Base-by-base conservation (phyloP, 805 yeast species). In the Zygosaccharomyces bailii region DNA sequence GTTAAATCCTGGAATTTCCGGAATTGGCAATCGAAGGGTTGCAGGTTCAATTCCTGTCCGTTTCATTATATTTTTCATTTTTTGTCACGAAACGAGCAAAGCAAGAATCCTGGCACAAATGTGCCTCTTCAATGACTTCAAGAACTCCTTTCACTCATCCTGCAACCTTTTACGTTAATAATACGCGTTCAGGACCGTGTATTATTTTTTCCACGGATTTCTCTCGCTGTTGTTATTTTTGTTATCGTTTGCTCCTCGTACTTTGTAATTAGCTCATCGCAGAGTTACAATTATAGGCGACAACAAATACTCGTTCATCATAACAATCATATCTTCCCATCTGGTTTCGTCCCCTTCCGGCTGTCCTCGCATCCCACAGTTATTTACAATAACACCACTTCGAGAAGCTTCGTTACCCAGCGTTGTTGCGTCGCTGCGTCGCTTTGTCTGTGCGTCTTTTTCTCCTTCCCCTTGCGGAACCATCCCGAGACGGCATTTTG, bases 1-100 rank as follows among this genome's bases (percentile, higher is more conserved):
- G 69, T 60, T 59, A 52, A 47, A 55, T 48, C 47, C 55, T 57
- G 61, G 61, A 29, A 43, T 40, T 42, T 45, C 46, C 46, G 27
- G 55, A 50, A 49, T 54, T 61, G 61, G 67, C 66, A 70, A 76
- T 76, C 83, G 75, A 75, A 76, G 74, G 83, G 82, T 76, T 77
- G 82, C 82, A 77, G 82, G 83, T 78, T 78, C 83, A 74, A 78
- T 75, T 78, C 83, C 82, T 77, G 83, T 76, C 80, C 78, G 81
- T 76, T 77, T 74, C 80, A 76, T 55, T 59, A 55, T 52, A 60
- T 46, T 54, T 50, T 49, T 45, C 31, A 41, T 29, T 25, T 13
- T 13, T 13, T 8, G 2, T 23, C 17, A 34, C 17, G 25, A 19
- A n/a, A 34, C 8, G 29, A 36, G 19, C 20, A 19, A 14, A 7